A percentile compares a stretch with the other conserved stretches of the same genome.
Conservation (phyloP, 306 rosid genomes). For the Corylus heterophylla region DNA sequence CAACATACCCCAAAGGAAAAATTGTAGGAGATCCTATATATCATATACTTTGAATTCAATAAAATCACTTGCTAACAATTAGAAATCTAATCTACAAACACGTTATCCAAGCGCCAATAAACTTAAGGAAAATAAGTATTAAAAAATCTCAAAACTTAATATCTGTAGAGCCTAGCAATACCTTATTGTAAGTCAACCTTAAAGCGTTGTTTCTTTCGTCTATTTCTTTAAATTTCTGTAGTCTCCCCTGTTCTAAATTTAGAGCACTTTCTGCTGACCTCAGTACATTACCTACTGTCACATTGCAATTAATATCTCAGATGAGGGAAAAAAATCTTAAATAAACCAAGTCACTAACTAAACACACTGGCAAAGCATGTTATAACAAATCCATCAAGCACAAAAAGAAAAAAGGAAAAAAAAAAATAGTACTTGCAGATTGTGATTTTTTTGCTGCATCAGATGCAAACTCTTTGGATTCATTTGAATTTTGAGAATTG, state of each 20-base stretch:
- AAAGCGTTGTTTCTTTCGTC: constrained; percentile 52
- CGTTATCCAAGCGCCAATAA: not conserved
- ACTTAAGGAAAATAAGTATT: constrained; percentile 11
- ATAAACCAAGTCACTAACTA: constrained; percentile 10
- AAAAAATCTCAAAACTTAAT: not conserved
- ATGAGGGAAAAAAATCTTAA: constrained; percentile 15
- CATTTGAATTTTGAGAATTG: constrained; percentile 33
- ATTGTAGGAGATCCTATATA: not conserved
- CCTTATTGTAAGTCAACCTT: constrained; percentile 60
- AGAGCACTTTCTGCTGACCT: constrained; percentile 70
- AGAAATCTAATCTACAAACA: constrained; percentile 15
- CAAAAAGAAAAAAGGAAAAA: constrained; percentile 1
- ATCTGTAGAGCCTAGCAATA: constrained; percentile 31
- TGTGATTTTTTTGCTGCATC: constrained; percentile 14
- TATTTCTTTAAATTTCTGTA: constrained; percentile 60
- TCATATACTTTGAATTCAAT: not conserved
- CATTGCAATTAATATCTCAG: constrained; percentile 22
- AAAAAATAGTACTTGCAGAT: constrained; percentile 32
- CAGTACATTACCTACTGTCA: constrained; percentile 51
- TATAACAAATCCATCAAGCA: constrained; percentile 10
- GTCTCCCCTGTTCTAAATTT: constrained; percentile 63
- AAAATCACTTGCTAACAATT: constrained; percentile 12
- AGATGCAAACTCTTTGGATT: constrained; percentile 33
- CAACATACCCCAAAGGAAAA: not conserved
- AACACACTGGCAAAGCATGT: not conserved